phyloP scores from a whole-genome alignment of 2,329 filamentous ascomycete species.

The Fusarium secorum region DNA sequence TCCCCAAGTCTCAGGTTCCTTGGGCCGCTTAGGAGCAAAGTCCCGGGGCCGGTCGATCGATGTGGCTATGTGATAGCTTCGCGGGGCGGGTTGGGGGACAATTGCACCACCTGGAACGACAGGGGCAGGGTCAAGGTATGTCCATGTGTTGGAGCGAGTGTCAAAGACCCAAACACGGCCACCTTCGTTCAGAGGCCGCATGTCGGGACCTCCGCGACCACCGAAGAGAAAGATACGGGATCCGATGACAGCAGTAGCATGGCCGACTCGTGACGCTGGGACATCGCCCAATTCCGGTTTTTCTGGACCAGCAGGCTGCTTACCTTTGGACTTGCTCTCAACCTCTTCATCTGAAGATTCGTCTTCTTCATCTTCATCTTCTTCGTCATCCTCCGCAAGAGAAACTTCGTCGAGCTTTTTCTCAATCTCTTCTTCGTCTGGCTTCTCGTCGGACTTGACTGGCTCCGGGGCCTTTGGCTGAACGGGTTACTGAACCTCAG shows the following conservation, averaged over 20 bases:
- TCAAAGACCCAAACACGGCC: slow-evolving; percentile 82
- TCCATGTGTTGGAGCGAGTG: slow-evolving; percentile 70
- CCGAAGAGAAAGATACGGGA: slow-evolving; percentile 82
- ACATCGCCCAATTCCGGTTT: slow-evolving; percentile 52
- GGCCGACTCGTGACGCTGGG: slow-evolving; percentile 75
- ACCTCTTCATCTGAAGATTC: slow-evolving; percentile 25
- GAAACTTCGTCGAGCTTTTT: slow-evolving; percentile 54
- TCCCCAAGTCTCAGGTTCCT: slow-evolving; percentile 57
- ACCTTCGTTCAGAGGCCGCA: slow-evolving; percentile 75
- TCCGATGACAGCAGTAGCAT: slow-evolving; percentile 73
- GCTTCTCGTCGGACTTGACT: slow-evolving; percentile 38
- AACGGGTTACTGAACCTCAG: slow-evolving; percentile 18
- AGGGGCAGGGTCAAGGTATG: slow-evolving; percentile 64
- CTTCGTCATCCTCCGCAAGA: slow-evolving; percentile 39
- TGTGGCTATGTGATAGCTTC: slow-evolving; percentile 74
- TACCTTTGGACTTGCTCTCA: slow-evolving; percentile 51
- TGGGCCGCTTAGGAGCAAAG: slow-evolving; percentile 50
- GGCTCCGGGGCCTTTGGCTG: slow-evolving; percentile 11
- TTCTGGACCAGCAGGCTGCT: slow-evolving; percentile 44
- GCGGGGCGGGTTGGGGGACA: slow-evolving; percentile 62
- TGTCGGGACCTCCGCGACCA: slow-evolving; percentile 73
- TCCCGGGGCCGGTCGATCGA: slow-evolving; percentile 65
- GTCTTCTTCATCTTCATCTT: slow-evolving; percentile 30
- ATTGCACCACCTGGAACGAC: slow-evolving; percentile 53
- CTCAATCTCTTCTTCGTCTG: slow-evolving; percentile 37